Conservation (phyloP, 2,329 filamentous ascomycete genomes). For the Corinectria fuckeliana region DNA sequence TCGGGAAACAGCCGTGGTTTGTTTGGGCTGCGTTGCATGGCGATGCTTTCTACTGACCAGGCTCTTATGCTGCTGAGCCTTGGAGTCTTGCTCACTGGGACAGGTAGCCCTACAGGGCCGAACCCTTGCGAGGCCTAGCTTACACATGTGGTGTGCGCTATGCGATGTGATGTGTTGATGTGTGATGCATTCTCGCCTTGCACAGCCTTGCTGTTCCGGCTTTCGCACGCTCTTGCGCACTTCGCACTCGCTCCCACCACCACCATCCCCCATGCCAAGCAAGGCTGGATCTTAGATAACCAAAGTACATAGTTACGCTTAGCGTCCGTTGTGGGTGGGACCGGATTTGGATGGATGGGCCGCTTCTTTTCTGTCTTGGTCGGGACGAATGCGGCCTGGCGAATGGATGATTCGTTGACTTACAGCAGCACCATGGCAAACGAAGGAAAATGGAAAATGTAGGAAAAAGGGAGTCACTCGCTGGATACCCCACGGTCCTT, state of each 20-base stretch:
- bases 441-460: too few species aligned
- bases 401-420: too few species aligned
- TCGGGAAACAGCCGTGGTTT: not conserved
- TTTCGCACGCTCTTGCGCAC: not conserved
- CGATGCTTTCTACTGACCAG: not conserved
- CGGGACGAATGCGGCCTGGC: too few species aligned
- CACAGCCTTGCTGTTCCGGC: not conserved
- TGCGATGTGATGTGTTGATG: not conserved
- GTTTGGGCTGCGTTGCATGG: too few species aligned
- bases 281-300: conserved; percentile 13
- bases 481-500: too few species aligned
- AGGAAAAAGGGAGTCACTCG: too few species aligned
- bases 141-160: not conserved
- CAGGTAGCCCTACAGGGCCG: conserved; percentile 4
- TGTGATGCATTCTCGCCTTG: not conserved
- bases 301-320: too few species aligned
- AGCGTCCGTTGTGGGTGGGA: too few species aligned
- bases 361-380: too few species aligned
- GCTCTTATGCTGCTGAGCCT: not conserved
- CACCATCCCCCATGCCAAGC: not conserved
- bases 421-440: too few species aligned
- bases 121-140: not conserved
- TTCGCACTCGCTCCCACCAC: not conserved
- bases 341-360: too few species aligned
- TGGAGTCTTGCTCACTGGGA: not conserved